Percentiles rank a stretch among this genome's conserved stretches.
Conservation (phyloP, 2,329 filamentous ascomycete genomes). For the Fusarium mangiferae region DNA sequence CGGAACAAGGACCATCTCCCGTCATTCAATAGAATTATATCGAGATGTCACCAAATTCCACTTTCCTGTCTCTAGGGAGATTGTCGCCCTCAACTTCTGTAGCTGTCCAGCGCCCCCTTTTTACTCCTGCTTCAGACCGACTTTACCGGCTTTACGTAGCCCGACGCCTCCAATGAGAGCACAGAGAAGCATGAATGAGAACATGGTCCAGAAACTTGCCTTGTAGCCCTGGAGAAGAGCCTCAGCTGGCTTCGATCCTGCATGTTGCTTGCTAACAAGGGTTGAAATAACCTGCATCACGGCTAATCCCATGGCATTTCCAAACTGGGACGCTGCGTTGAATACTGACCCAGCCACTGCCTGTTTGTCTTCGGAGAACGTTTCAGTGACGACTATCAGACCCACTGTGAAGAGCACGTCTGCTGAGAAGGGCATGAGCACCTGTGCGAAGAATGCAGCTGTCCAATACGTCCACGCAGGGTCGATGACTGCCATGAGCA, state of each 20-base stretch:
- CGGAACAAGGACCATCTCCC: background rate
- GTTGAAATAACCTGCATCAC: constrained; percentile 58
- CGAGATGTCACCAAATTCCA: background rate
- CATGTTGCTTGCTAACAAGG: constrained; percentile 49
- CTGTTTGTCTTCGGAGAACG: constrained; percentile 66
- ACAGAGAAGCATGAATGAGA: constrained; percentile 57
- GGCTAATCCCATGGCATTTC: constrained; percentile 60
- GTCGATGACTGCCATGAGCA: constrained; percentile 65
- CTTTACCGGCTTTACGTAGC: constrained; percentile 39
- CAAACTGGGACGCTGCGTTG: constrained; percentile 67
- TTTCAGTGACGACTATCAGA: constrained; percentile 63
- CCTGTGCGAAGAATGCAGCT: constrained; percentile 55
- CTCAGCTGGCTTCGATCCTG: constrained; percentile 35
- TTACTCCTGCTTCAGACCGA: constrained; percentile 57
- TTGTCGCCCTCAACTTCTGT: background rate
- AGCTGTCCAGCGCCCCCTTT: background rate
- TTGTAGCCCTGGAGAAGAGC: constrained; percentile 60
- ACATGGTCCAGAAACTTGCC: constrained; percentile 62
- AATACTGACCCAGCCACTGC: constrained; percentile 71
- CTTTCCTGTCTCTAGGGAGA: background rate
- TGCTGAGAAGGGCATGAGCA: constrained; percentile 54
- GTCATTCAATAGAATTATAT: background rate
- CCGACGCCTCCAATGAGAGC: constrained; percentile 53
- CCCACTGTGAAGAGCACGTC: constrained; percentile 67
- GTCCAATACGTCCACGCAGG: constrained; percentile 62